Conservation (phyloP, 2,329 filamentous ascomycete species). For the Celoporthe dispersa region DNA sequence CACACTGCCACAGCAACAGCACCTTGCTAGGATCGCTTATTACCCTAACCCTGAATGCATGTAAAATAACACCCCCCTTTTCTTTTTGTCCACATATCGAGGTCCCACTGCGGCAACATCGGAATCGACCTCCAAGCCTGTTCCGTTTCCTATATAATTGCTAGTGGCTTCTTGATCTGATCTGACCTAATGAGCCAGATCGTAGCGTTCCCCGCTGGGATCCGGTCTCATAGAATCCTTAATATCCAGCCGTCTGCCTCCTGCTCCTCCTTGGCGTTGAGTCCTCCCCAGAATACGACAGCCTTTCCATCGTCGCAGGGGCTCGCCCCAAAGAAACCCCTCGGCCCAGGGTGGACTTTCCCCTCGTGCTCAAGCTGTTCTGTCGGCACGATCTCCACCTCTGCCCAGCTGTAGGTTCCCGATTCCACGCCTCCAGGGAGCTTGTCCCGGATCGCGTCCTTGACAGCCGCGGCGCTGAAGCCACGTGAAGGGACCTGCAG, state of each 20-base stretch:
- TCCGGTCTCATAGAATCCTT: constrained; percentile 29
- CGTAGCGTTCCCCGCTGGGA: not conserved
- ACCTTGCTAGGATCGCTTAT: not conserved
- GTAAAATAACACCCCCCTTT: too few species aligned
- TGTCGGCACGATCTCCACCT: constrained; percentile 51
- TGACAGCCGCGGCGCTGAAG: constrained; percentile 51
- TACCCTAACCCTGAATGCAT: not conserved
- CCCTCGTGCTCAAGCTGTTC: constrained; percentile 48
- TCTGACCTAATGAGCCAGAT: not conserved
- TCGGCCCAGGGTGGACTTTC: constrained; percentile 45
- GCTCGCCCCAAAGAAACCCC: constrained; percentile 45
- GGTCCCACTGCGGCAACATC: not conserved
- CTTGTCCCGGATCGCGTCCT: constrained; percentile 52
- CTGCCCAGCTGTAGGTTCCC: constrained; percentile 53
- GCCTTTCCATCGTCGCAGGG: constrained; percentile 51
- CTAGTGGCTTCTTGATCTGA: not conserved
- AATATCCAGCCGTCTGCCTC: constrained; percentile 48
- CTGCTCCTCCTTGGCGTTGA: constrained; percentile 45
- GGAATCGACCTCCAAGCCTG: too few species aligned
- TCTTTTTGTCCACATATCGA: not conserved
- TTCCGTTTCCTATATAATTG: not conserved
- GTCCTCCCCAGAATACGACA: constrained; percentile 58
- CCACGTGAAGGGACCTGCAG: constrained; percentile 54
- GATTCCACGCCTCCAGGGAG: constrained; percentile 47
- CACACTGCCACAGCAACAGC: too few species aligned